Percentiles rank a stretch among this genome's conserved stretches.
Conservation (phyloP, 2,329 filamentous ascomycete species). For the Talaromyces sp. region DNA sequence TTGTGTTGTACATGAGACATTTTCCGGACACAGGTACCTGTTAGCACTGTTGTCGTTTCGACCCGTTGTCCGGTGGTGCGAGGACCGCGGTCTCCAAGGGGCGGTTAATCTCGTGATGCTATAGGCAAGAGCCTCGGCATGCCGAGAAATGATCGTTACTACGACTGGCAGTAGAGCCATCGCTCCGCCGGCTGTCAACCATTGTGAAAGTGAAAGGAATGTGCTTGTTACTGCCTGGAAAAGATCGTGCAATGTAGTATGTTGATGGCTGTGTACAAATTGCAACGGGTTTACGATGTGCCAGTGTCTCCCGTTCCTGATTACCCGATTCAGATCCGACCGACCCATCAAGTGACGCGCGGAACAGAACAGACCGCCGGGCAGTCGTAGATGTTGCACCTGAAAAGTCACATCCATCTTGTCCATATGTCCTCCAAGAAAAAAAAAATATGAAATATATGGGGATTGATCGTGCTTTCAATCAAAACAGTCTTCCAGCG, state of each 20-base stretch:
- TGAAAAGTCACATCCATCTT: no score
- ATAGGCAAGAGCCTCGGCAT: background rate
- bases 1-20: background rate
- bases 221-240: background rate
- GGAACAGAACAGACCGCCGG: background rate
- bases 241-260: background rate
- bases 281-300: background rate
- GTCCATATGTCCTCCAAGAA: background rate
- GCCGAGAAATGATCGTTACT: background rate
- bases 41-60: background rate
- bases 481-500: background rate
- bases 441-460: background rate
- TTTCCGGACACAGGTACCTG: background rate
- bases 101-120: no score
- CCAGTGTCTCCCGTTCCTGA: background rate
- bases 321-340: background rate
- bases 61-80: background rate
- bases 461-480: background rate
- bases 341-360: background rate
- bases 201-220: background rate
- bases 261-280: background rate
- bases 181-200: background rate
- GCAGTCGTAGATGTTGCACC: background rate
- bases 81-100: background rate
- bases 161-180: background rate